Percentiles rank a stretch among this genome's conserved stretches.
Conservation (phyloP, 2,329 filamentous ascomycete species). For the Venturiaceae sp. region DNA sequence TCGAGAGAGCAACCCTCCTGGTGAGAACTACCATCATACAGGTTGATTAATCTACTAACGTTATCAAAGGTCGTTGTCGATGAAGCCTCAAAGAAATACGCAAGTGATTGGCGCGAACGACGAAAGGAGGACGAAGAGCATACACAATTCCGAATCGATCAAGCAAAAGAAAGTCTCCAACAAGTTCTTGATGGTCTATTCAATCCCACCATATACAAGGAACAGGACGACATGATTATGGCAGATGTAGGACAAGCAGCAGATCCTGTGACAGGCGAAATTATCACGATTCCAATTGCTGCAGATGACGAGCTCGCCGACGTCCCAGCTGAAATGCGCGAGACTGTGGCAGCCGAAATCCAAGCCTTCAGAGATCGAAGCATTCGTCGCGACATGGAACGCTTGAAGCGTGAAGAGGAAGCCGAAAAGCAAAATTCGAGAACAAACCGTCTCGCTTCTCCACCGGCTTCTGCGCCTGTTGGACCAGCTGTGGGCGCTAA, state of each 20-base stretch:
- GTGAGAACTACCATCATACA: slow-evolving; percentile 40
- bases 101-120: slow-evolving; percentile 68
- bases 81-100: slow-evolving; percentile 69
- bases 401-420: slow-evolving; percentile 80
- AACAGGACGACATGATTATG: slow-evolving; percentile 62
- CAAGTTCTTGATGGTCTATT: slow-evolving; percentile 62
- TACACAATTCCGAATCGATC: slow-evolving; percentile 58
- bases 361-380: slow-evolving; percentile 89
- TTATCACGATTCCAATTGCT: slow-evolving; percentile 74
- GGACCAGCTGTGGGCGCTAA: slow-evolving; percentile 58
- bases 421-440: slow-evolving; percentile 64
- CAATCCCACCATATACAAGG: slow-evolving; percentile 45
- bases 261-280: slow-evolving; percentile 55
- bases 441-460: slow-evolving; percentile 43
- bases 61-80: slow-evolving; percentile 56
- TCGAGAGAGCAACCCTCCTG: slow-evolving; percentile 62
- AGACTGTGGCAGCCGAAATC: slow-evolving; percentile 89
- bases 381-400: slow-evolving; percentile 78
- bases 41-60: background rate
- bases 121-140: slow-evolving; percentile 54
- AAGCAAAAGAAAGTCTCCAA: slow-evolving; percentile 58
- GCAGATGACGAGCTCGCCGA: slow-evolving; percentile 89
- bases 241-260: slow-evolving; percentile 41
- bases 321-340: slow-evolving; percentile 92
- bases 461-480: slow-evolving; percentile 50